These are phyloP conservation scores for Xanthoconium purpureum DNA, from an alignment of 768 basidiomycete genomes.

Conservation along the genomic window DNA sequence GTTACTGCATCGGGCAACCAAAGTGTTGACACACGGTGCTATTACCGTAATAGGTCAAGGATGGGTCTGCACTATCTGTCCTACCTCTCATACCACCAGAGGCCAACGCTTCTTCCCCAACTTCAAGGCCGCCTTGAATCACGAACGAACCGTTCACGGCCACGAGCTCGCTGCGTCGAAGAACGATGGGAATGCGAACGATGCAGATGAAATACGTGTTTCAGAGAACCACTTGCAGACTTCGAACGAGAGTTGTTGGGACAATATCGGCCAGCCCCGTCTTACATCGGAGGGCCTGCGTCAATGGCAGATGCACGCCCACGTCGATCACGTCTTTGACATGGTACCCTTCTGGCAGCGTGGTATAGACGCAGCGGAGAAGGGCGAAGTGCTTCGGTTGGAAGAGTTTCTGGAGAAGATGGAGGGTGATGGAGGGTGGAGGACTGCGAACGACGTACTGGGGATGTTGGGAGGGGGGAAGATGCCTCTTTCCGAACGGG, in stretches of 20 bases:
- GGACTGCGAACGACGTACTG: constrained; percentile 27
- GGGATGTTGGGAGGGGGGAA: constrained; percentile 29
- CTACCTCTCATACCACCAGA: constrained; percentile 10
- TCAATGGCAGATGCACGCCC: constrained; percentile 30
- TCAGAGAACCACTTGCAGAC: constrained; percentile 9
- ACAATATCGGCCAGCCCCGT: constrained; percentile 28
- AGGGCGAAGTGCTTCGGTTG: constrained; percentile 40
- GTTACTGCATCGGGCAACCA: neutral
- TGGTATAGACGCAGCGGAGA: constrained; percentile 46
- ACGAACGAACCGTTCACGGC: constrained; percentile 26
- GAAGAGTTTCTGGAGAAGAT: constrained; percentile 46
- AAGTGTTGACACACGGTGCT: neutral
- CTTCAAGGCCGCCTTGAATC: constrained; percentile 29
- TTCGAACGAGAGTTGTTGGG: constrained; percentile 27
- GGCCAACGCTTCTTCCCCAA: constrained; percentile 24
- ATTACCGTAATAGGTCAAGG: constrained; percentile 26
- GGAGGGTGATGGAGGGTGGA: constrained; percentile 34
- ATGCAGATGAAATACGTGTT: neutral
- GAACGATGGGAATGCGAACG: neutral
- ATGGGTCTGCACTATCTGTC: constrained; percentile 36
- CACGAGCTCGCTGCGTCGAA: constrained; percentile 15
- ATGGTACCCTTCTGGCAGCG: constrained; percentile 54
- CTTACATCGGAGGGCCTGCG: constrained; percentile 30
- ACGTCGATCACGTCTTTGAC: constrained; percentile 48
- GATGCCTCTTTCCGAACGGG: constrained; percentile 1